These are phyloP conservation scores for Candida yuanshanica DNA, from an alignment of 805 yeast genomes.

Conservation along the genomic window DNA sequence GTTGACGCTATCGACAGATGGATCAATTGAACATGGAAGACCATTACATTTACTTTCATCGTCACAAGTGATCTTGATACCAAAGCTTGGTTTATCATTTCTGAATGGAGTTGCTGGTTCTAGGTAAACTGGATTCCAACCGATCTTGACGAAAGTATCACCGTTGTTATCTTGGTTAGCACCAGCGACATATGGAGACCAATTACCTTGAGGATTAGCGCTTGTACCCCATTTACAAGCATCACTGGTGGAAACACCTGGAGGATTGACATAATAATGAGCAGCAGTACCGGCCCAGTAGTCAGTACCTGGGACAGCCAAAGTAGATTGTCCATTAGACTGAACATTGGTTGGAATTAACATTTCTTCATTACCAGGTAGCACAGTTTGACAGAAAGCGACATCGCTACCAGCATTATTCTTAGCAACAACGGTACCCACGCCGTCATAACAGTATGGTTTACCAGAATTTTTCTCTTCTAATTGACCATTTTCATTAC, in stretches of 20 bases:
- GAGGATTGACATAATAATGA: slow-evolving; percentile 79
- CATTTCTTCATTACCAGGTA: slow-evolving; percentile 95
- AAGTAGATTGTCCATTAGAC: slow-evolving; percentile 38
- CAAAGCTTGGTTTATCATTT: slow-evolving; percentile 54
- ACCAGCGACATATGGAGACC: slow-evolving; percentile 94
- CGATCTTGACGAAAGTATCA: slow-evolving; percentile 75
- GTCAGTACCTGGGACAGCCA: slow-evolving; percentile 82
- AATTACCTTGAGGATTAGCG: slow-evolving; percentile 70
- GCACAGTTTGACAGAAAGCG: slow-evolving; percentile 88
- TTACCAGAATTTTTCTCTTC: slow-evolving; percentile 53
- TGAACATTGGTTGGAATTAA: slow-evolving; percentile 73
- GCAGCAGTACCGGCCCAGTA: slow-evolving; percentile 87
- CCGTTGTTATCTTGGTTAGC: slow-evolving; percentile 70
- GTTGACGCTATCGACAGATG: slow-evolving; percentile 56
- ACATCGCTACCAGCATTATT: slow-evolving; percentile 55
- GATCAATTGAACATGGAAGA: slow-evolving; percentile 78
- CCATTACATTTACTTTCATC: slow-evolving; percentile 67
- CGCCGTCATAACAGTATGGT: slow-evolving; percentile 70
- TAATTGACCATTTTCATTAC: slow-evolving; percentile 64
- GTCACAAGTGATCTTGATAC: slow-evolving; percentile 69
- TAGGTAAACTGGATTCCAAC: slow-evolving; percentile 85
- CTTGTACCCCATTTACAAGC: slow-evolving; percentile 84
- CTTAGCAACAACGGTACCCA: slow-evolving; percentile 60
- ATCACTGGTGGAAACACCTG: slow-evolving; percentile 69
- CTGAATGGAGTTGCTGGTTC: slow-evolving; percentile 53